Evolutionary conservation across 257 asterid species (phyloP).

Genomic region (Fraxinus pennsylvanica): DNA sequence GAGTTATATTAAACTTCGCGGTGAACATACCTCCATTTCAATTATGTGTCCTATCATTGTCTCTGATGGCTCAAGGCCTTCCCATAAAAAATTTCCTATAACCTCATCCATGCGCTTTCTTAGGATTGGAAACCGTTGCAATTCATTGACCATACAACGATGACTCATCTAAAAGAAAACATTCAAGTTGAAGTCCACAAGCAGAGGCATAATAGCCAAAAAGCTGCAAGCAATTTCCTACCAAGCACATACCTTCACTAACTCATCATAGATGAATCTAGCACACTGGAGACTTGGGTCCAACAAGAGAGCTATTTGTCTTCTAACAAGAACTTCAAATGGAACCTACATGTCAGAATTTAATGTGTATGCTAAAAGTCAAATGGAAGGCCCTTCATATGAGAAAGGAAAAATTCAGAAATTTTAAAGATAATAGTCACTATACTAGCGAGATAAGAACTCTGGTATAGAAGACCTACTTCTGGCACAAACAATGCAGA

Average conservation of each 20-base stretch:
- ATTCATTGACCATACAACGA: conserved; percentile 71
- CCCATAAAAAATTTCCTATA: conserved; percentile 67
- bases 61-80: conserved; percentile 85
- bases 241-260: conserved; percentile 66
- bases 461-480: conserved; percentile 47
- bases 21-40: conserved; percentile 76
- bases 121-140: conserved; percentile 83
- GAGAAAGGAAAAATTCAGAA: conserved; percentile 16
- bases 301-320: conserved; percentile 83
- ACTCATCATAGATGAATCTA: conserved; percentile 86
- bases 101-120: conserved; percentile 79
- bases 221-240: conserved; percentile 7
- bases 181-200: conserved; percentile 10
- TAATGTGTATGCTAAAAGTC: neutral
- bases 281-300: conserved; percentile 99
- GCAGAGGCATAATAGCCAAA: conserved; percentile 20
- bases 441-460: conserved; percentile 5
- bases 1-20: neutral
- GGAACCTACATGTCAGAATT: conserved; percentile 23
- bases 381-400: conserved; percentile 19
- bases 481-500: conserved; percentile 90
- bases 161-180: conserved; percentile 73
- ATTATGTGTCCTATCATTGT: conserved; percentile 79
- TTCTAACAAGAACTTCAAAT: conserved; percentile 88
- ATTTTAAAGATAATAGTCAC: conserved; percentile 11